A percentile compares a stretch with the other conserved stretches of the same genome.
phyloP scores from a whole-genome alignment of 1,139 yeast species.

The Wickerhamomyces sp. region DNA sequence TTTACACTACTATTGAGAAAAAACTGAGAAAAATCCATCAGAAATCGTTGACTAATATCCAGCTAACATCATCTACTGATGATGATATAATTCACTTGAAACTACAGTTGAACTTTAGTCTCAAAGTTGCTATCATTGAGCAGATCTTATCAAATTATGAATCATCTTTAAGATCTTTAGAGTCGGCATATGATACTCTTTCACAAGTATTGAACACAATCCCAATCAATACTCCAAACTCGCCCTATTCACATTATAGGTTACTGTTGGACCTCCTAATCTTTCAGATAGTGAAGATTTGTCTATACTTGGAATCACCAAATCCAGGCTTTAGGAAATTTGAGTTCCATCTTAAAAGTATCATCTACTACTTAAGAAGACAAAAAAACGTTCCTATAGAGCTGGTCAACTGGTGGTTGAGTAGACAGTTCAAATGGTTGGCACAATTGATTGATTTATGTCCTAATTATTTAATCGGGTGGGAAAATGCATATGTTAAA shows the following conservation, averaged over 20 bases:
- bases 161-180: constrained; percentile 41
- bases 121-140: constrained; percentile 43
- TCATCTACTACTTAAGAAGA: constrained; percentile 28
- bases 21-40: constrained; percentile 29
- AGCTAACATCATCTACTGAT: constrained; percentile 8
- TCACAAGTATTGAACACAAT: constrained; percentile 13
- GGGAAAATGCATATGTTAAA: constrained; percentile 29
- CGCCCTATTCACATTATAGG: constrained; percentile 31
- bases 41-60: constrained; percentile 10
- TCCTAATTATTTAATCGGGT: constrained; percentile 33
- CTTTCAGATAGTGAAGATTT: constrained; percentile 57
- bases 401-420: constrained; percentile 35
- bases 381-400: constrained; percentile 24
- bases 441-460: constrained; percentile 45
- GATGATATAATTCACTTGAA: neutral
- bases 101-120: constrained; percentile 32
- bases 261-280: constrained; percentile 54
- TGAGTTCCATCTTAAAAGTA: constrained; percentile 51
- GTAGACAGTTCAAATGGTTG: constrained; percentile 45
- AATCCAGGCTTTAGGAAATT: constrained; percentile 60
- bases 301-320: constrained; percentile 57
- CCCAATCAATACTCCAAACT: neutral
- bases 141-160: constrained; percentile 45
- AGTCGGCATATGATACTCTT: constrained; percentile 41
- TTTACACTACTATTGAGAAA: constrained; percentile 34